These are phyloP conservation scores for Dittrichia graveolens DNA, from an alignment of 129 eudicot genomes.

Conservation along the genomic window DNA sequence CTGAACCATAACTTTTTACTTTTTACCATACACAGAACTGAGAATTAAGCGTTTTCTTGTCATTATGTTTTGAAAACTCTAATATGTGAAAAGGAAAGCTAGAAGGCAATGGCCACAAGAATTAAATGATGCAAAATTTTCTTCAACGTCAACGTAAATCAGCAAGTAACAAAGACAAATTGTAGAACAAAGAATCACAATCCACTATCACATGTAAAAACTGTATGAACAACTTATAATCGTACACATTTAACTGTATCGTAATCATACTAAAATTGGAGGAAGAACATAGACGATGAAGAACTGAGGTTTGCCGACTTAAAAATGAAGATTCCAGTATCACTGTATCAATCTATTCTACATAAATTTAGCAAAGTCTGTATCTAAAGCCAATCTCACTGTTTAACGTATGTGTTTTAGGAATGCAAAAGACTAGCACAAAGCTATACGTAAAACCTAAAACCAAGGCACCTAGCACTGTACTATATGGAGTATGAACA, in stretches of 20 bases:
- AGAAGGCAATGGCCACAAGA: neutral
- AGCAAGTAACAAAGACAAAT: neutral
- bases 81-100: neutral
- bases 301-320: neutral
- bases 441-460: neutral
- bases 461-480: neutral
- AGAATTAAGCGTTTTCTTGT: neutral
- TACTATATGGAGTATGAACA: neutral
- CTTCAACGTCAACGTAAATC: neutral
- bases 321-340: no score
- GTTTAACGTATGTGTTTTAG: no score
- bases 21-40: constrained; percentile 14
- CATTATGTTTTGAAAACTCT: constrained; percentile 1
- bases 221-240: neutral
- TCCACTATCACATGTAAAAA: neutral
- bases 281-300: neutral
- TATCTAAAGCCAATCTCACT: no score
- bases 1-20: neutral
- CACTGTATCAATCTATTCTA: no score
- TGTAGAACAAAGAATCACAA: no score
- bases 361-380: no score
- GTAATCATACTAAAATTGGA: neutral
- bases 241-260: constrained; percentile 11
- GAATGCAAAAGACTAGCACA: no score
- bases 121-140: neutral